Base-by-base conservation (phyloP, 371 early-diverging fungal genomes). In the Circinella umbellata region DNA sequence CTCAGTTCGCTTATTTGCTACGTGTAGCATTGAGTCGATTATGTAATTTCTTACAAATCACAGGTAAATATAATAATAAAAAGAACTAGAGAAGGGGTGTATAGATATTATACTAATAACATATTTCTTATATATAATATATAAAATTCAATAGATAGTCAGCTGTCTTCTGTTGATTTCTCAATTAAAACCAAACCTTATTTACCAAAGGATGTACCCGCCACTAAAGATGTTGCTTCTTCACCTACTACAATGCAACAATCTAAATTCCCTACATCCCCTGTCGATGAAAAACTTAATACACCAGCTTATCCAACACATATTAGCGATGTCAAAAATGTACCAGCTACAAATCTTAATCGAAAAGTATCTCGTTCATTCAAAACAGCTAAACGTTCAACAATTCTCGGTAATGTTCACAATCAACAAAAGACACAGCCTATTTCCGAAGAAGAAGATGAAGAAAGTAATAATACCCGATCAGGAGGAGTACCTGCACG, bases 1-100 rank as follows among this genome's bases (percentile, higher is more conserved):
- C 95, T 66, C 96, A 97, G 76, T 98, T 95, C 71, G 91, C 93
- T 14, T 96, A 95, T 71, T 76, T 97, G 49, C 83, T 97, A 73
- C 84, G 93, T 15, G 93, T 95, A 34, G 96, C 96, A 9, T 86
- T 97, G 66, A 89, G 91, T 69, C 85, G 96, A 9, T 86, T 97
- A 36, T 94, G 93, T 71, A 88, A 87, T 51, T 78, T 94, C 69
- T 79, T 97, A 8, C 87, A 88, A 64, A 80, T 90, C 51, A 87
- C 88, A 82, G 88, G 91, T 90, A 80, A 42, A 42, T 42, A 36
- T 4, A 17, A 11, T 20, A n/a, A 53, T 13, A 15, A 51, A 48
- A 55, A 42, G 69, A 48, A 4, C 14, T n/a, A 17, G 3, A 36
- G 37, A 1, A 60, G 18, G 15, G 46, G 27, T 37, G 35, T 67